A percentile compares a stretch with the other conserved stretches of the same genome.
Conservation (phyloP, 176 grass and related monocot species). For the Carex pumila region DNA sequence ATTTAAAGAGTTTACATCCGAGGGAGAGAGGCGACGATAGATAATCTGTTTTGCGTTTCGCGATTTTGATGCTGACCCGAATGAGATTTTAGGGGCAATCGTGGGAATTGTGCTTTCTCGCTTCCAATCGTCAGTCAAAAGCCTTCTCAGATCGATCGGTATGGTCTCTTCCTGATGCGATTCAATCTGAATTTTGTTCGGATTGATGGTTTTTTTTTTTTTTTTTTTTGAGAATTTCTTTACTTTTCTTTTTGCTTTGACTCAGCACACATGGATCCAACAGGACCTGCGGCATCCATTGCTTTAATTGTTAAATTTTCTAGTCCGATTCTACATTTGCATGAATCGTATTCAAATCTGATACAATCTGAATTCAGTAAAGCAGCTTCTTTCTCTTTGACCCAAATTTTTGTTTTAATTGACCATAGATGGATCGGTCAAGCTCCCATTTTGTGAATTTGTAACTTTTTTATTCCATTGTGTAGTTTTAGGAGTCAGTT, state of each 20-base stretch:
- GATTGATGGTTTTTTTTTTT: background rate
- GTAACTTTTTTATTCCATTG: background rate
- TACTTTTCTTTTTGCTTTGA: background rate
- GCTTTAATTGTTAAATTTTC: slow-evolving; percentile 8
- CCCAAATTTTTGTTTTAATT: background rate
- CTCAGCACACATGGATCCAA: slow-evolving; percentile 12
- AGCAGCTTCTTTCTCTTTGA: background rate
- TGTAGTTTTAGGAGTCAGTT: background rate
- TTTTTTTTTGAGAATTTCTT: slow-evolving; percentile 6
- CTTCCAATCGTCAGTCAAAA: slow-evolving; percentile 2
- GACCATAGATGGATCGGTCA: background rate
- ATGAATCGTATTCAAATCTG: slow-evolving; percentile 15
- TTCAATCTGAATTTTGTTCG: slow-evolving; percentile 9
- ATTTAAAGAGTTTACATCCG: slow-evolving; percentile 21
- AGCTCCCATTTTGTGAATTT: background rate
- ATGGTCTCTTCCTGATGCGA: slow-evolving; percentile 2
- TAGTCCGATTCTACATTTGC: background rate
- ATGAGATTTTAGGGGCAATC: slow-evolving; percentile 18
- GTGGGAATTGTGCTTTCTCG: slow-evolving; percentile 11
- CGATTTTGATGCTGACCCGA: slow-evolving; percentile 33
- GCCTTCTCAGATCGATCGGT: slow-evolving; percentile 25
- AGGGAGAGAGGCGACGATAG: slow-evolving; percentile 11
- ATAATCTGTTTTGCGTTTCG: slow-evolving; percentile 46
- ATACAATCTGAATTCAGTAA: slow-evolving; percentile 6
- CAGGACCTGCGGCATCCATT: background rate